phyloP scores from a whole-genome alignment of 352 stramenopile genomes.

The Hyaloperonospora brassicae region DNA sequence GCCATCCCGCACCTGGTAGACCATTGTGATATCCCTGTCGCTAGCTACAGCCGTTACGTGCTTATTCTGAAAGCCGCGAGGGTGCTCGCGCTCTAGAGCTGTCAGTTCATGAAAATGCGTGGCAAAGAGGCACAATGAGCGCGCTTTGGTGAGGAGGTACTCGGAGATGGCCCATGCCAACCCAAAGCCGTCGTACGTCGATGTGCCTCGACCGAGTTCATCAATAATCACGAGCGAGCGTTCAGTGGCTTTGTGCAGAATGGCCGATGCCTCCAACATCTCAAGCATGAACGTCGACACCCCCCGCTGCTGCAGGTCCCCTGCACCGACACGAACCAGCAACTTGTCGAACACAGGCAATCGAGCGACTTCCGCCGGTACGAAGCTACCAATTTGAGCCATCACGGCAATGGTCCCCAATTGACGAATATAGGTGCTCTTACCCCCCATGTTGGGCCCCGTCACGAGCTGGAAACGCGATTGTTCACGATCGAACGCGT shows the following conservation, averaged over 20 bases:
- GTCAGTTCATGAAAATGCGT: constrained; percentile 99
- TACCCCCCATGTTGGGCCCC: constrained; percentile 98
- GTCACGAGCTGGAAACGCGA: constrained; percentile 94
- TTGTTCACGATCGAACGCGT: constrained; percentile 76
- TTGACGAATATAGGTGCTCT: constrained; percentile 97
- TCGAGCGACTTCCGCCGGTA: constrained; percentile 89
- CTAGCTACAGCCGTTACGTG: constrained; percentile 90
- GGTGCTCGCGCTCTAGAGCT: constrained; percentile 72
- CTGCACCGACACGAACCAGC: constrained; percentile 93
- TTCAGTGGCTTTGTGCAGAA: constrained; percentile 91
- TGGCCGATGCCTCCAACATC: constrained; percentile 97
- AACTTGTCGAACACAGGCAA: constrained; percentile 94
- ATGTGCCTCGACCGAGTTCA: constrained; percentile 97
- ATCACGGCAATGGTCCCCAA: constrained; percentile 93
- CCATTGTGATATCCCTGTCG: constrained; percentile 84
- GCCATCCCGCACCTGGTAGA: constrained; percentile 90
- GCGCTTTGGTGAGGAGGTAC: constrained; percentile 91
- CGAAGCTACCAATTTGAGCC: constrained; percentile 95
- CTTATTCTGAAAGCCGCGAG: constrained; percentile 87
- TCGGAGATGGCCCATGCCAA: constrained; percentile 97
- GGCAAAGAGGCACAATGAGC: constrained; percentile 88
- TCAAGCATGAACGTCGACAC: constrained; percentile 99
- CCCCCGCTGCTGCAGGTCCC: constrained; percentile 94
- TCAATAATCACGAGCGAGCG: constrained; percentile 98
- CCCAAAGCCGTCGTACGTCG: constrained; percentile 96